Evolutionary conservation across 495 filamentous ascomycete species (phyloP), one percentile per base, ranked within the genome.

Genomic region (Echria macrotheca): DNA sequence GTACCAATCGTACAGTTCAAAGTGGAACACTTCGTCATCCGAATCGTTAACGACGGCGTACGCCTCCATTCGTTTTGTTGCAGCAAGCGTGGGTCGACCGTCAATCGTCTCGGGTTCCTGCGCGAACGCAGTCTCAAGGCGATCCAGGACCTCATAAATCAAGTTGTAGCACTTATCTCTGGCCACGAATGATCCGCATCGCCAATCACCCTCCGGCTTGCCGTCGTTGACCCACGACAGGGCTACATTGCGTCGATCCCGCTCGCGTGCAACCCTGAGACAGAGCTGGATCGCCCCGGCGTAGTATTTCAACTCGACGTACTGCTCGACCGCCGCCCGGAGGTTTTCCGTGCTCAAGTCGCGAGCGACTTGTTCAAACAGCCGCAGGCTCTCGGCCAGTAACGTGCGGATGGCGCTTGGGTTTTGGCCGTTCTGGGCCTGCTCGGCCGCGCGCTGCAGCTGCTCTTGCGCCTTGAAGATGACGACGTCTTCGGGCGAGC

Each of bases 391-490:
- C 63, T 97, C 91, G 52, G 88, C 89, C 18, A 99, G 69, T 29
- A 93, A 71, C 12, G 84, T 83, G 38, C 91, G 84, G n/a, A 85
- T 85, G 23, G 79, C 66, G 58, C 90, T 89, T 4, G 81, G 79
- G 50, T 88, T 87, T 12, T 80, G 70, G 21, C 81, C 79, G 50
- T 88, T 87, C 12, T 80, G 70, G 21, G 82, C 79, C 14, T 82
- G 79, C 66, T 96, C 91, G 1, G 80, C 80, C 1, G 90, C 93
- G 50, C 83, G 81, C 68, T 95, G 93, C 39, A 97, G 72, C 50
- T 88, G 80, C 63, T 99, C 93, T 64, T 97, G 91, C 5, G 94
- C 94, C 67, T 95, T 96, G 80, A 97, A 99, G 41, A 95, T 89
- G 28, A 97, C 81, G 1, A 96, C 91, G 69, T 99, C 93, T 41